Evolutionary conservation across 805 yeast genomes (phyloP), one percentile per base, ranked within the genome.

Genomic region (Candida incommunis): DNA sequence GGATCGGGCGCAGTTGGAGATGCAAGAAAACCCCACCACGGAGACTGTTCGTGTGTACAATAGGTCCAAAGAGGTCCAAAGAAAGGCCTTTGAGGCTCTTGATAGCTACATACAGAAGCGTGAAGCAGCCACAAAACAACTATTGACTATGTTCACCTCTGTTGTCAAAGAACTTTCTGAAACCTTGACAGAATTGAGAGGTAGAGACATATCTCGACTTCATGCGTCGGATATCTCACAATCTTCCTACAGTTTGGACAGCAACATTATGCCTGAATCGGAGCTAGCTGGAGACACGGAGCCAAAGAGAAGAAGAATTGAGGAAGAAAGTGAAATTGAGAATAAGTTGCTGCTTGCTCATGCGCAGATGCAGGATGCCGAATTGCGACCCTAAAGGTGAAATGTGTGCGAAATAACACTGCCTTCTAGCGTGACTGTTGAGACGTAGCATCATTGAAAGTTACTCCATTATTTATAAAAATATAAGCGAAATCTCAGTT

Each of bases 301-400:
- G n/a, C 18, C 37, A n/a, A 31, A 31, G n/a, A 9, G 37, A 31
- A 11, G 37, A 16, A 7, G 37, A n/a, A 13, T 31, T 7, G 37
- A 9, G 9, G 37, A 31, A 16, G 37, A 31, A 18, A 9, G 18
- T 31, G 37, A 11, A 11, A 31, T 31, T 9, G 37, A 31, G 37
- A n/a, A 31, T 16, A 31, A 31, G 37, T 18, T 31, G 4, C 37
- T 31, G 37, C 37, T 31, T 18, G 37, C 37, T 18, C 37, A 31
- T n/a, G 37, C 37, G 18, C 37, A 31, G 37, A 31, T 31, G 37
- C 37, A 31, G 37, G 37, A n/a, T 31, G 37, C 37, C 18, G 37
- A 31, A 5, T 18, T 31, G 7, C 11, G 20, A 4, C 37, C 9
- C 9, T 25, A 25, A n/a, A n/a, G n/a, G n/a, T n/a, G n/a, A n/a